Evolutionary conservation across 177 flowering plant species (phyloP).

Genomic region (Tripterygium wilfordii): DNA sequence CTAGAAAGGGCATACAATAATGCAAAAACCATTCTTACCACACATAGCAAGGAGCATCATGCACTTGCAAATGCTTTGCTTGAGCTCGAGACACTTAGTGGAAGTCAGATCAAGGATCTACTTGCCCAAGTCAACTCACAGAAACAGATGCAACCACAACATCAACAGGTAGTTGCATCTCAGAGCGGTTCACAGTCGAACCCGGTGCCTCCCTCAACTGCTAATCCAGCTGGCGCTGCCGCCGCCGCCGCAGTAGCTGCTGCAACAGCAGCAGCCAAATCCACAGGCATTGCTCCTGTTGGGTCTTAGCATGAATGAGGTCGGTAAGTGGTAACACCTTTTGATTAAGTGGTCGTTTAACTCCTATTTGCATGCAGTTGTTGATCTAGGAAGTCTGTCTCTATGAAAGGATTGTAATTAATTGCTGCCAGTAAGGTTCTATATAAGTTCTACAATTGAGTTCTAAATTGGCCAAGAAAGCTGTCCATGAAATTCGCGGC

Average conservation of each 20-base stretch:
- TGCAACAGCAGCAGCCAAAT: slow-evolving; percentile 42
- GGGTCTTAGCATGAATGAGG: slow-evolving; percentile 41
- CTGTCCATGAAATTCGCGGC: too few relatives aligned
- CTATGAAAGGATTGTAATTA: not conserved
- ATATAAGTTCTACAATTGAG: too few relatives aligned
- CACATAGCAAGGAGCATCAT: slow-evolving; percentile 73
- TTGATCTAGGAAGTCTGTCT: not conserved
- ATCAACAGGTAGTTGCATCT: slow-evolving; percentile 18
- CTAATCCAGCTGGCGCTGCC: slow-evolving; percentile 25
- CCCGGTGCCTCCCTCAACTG: slow-evolving; percentile 47
- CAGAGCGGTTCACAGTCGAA: slow-evolving; percentile 46
- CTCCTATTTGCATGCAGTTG: not conserved
- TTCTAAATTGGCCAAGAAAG: too few relatives aligned
- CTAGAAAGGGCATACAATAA: slow-evolving; percentile 83
- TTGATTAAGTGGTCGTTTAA: not conserved
- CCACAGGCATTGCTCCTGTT: slow-evolving; percentile 75
- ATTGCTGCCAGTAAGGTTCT: not conserved
- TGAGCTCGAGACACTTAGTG: slow-evolving; percentile 69
- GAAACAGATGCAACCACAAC: slow-evolving; percentile 32
- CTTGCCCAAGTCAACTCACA: slow-evolving; percentile 57
- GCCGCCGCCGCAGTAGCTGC: slow-evolving; percentile 2
- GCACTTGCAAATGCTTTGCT: slow-evolving; percentile 77
- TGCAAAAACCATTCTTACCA: slow-evolving; percentile 76
- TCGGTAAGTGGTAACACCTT: slow-evolving; percentile 4
- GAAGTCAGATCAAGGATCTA: slow-evolving; percentile 64